Base-by-base conservation (phyloP, 441 rosid genomes). In the Capsella rubella region DNA sequence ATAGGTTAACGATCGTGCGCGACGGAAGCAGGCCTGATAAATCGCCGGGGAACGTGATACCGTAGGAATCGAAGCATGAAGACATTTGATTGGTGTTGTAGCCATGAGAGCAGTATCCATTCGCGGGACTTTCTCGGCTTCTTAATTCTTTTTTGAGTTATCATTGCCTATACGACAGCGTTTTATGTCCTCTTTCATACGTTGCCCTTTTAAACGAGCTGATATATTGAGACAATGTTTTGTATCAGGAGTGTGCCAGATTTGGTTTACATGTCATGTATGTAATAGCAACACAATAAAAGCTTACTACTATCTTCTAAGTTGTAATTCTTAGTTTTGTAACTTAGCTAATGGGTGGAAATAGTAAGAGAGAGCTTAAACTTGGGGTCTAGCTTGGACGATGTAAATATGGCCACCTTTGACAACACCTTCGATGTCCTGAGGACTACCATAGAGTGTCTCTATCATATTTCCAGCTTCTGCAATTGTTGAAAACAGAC, bases 301-400 rank as follows among this genome's bases (percentile, higher is more conserved):
- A 13, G 43, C 18, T 61, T 21, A 16, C 1, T 12, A 16, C 2
- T 13, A 21, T 21, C 25, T 21, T 21, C 25, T 21, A 21, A 21
- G 1, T 42, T 13, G 66, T 43, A 62, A 56, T 8, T 18, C 3
- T 46, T 10, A 42, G 43, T n/a, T 54, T 42, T 43, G 14, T 29
- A 67, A 15, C 21, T 49, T 54, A 42, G 29, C 51, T 12, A 53
- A 53, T 31, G 54, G 45, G 37, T 40, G 5, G 13, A 68, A 8
- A 5, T 40, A 39, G 13, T 8, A 16, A 34, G 27, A 12, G 15
- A 18, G 43, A 11, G 58, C 18, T 73, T 75, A 83, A 39, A 88
- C 53, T 56, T 85, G 93, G 2, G 90, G 91, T 71, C 96, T 84
- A 39, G 91, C 81, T 78, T 88, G 89, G 65, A 88, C 91, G 29